Evolutionary conservation across 2,329 filamentous ascomycete genomes (phyloP).

Genomic region (Cucurbitaria berberidis): DNA sequence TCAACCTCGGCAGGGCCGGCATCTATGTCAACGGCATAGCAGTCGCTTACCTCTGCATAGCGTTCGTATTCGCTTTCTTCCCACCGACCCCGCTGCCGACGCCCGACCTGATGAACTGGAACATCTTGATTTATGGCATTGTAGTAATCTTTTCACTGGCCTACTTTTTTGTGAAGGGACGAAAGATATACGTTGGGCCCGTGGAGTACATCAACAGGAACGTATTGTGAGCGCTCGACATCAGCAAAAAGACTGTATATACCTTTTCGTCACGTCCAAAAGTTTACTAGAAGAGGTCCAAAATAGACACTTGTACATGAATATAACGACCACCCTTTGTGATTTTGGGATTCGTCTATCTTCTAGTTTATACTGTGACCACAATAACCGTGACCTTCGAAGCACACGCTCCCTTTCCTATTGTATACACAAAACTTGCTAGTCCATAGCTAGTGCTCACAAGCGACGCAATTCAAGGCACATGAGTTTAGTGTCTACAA

Average conservation of each 20-base stretch:
- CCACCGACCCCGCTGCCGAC: conserved; percentile 41
- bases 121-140: conserved; percentile 53
- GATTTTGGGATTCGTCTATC: background rate
- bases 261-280: background rate
- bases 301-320: background rate
- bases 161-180: conserved; percentile 52
- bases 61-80: conserved; percentile 56
- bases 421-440: background rate
- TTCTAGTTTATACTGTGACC: background rate
- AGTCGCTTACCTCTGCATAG: conserved; percentile 48
- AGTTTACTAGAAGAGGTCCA: background rate
- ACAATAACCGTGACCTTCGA: background rate
- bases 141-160: conserved; percentile 52
- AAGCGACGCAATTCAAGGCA: background rate
- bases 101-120: conserved; percentile 56
- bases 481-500: background rate
- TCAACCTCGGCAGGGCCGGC: conserved; percentile 54
- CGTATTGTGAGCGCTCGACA: background rate
- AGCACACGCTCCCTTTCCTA: background rate
- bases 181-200: conserved; percentile 49
- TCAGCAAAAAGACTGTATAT: background rate
- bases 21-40: conserved; percentile 53
- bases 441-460: background rate
- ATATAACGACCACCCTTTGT: background rate
- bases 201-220: conserved; percentile 33